Conservation (phyloP, 2,329 filamentous ascomycete genomes). For the Trichoderma endophyticum region DNA sequence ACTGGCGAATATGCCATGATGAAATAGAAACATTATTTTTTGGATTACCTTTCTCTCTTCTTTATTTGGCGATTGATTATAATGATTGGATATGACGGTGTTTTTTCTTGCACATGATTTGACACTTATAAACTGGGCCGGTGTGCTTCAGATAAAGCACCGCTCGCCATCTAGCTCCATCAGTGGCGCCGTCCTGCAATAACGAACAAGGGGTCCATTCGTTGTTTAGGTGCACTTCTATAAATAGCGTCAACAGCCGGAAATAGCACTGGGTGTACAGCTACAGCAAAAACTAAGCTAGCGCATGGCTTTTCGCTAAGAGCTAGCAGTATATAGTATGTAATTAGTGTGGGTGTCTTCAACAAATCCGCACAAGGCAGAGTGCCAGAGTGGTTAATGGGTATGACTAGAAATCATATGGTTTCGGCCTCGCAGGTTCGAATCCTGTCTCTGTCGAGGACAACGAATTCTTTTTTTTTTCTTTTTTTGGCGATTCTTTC, state of each 20-base stretch:
- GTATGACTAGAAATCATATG: slow-evolving; percentile 15
- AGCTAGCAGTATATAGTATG: neutral
- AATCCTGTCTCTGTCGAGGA: slow-evolving; percentile 33
- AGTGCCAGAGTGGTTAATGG: slow-evolving; percentile 15
- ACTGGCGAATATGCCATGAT: neutral
- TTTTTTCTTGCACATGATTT: neutral
- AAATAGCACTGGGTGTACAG: neutral
- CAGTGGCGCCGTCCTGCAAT: neutral
- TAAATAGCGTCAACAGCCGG: neutral
- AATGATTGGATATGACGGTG: neutral
- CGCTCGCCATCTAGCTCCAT: neutral
- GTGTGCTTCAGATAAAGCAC: neutral
- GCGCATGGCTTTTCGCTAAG: no score
- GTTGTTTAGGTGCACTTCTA: neutral
- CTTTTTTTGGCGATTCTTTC: neutral
- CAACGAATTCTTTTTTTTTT: slow-evolving; percentile 14
- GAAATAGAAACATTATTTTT: neutral
- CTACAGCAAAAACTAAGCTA: neutral
- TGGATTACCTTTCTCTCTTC: neutral
- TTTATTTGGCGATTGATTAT: neutral
- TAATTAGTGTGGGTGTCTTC: rapidly evolving
- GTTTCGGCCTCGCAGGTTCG: slow-evolving; percentile 32
- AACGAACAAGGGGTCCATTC: neutral
- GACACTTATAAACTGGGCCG: neutral
- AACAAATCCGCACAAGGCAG: neutral